Evolutionary conservation across 208 protist species (phyloP), one percentile per base, ranked within the genome.

Genomic region (Leishmania mexicana): DNA sequence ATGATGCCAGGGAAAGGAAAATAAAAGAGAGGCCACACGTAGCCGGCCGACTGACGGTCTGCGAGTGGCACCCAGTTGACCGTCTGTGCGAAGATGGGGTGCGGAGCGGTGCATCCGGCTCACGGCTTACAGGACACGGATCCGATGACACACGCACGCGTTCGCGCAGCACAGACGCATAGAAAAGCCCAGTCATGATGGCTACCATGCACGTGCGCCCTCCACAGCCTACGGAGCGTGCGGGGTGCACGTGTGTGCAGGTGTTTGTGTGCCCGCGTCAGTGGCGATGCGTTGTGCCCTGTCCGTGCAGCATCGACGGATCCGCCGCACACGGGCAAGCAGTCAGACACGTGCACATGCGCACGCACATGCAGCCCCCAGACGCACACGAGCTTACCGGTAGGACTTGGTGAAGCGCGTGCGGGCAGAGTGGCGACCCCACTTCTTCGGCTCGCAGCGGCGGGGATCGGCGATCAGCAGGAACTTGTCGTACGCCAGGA

Each of bases 371-470:
- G 31, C 24, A 68, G 24, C 5, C 70, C 77, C 67, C 75, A 70
- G n/a, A 31, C 40, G 28, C 31, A 19, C 67, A n/a, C 49, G 51
- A 47, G 72, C 75, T 88, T 99, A 99, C 96, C 99, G 96, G 97
- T 99, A 99, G 67, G 99, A 99, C 95, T 99, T 99, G 90, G 99
- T 99, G 95, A 98, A 99, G 89, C 99, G 94, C 35, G 99, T 98
- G 86, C 99, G 98, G 87, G 99, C 99, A 98, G 98, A 99, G 85
- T 97, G 98, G 93, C 99, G 99, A 86, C 99, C 99, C 93, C 99
- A 99, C 93, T 99, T 99, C 99, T 99, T 99, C 80, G 99, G 97
- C 95, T 99, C 99, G 92, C 97, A 99, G 89, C 99, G 97, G 92
- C 99, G 98, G 82, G 99, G 99, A 89, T 99, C 99, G 78, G 99